phyloP scores from a whole-genome alignment of 2,329 filamentous ascomycete genomes.

The Corniculantispora saksenae region DNA sequence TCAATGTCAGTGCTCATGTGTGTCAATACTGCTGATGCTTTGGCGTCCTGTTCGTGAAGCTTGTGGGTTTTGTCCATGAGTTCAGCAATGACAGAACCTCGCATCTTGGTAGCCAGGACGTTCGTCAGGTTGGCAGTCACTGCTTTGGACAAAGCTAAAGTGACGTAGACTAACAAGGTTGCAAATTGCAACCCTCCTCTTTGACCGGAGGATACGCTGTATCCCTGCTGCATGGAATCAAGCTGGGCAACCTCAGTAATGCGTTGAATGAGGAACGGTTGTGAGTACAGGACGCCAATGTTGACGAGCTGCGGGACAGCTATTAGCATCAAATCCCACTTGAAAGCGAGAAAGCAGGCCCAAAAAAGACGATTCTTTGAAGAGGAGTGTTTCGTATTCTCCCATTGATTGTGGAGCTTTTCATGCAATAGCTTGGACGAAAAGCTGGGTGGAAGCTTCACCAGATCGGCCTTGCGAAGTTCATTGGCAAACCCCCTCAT shows the following conservation, averaged over 20 bases:
- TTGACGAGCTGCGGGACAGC: background rate
- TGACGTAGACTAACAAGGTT: background rate
- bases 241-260: background rate
- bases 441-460: background rate
- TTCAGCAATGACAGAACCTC: slow-evolving; percentile 39
- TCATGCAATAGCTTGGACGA: background rate
- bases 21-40: slow-evolving; percentile 26
- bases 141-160: background rate
- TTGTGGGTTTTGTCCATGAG: slow-evolving; percentile 48
- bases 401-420: background rate
- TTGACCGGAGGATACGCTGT: background rate
- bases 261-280: background rate
- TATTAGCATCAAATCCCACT: background rate
- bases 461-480: background rate
- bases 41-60: slow-evolving; percentile 30
- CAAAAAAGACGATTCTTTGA: background rate
- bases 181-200: background rate
- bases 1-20: slow-evolving; percentile 17
- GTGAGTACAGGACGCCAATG: background rate
- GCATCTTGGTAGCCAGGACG: slow-evolving; percentile 31
- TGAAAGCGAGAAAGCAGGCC: background rate
- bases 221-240: background rate
- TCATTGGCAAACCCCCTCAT: background rate
- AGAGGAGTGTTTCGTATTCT: background rate
- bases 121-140: background rate